phyloP scores from a whole-genome alignment of 2,329 filamentous ascomycete species.

The Delphinella strobiligena region DNA sequence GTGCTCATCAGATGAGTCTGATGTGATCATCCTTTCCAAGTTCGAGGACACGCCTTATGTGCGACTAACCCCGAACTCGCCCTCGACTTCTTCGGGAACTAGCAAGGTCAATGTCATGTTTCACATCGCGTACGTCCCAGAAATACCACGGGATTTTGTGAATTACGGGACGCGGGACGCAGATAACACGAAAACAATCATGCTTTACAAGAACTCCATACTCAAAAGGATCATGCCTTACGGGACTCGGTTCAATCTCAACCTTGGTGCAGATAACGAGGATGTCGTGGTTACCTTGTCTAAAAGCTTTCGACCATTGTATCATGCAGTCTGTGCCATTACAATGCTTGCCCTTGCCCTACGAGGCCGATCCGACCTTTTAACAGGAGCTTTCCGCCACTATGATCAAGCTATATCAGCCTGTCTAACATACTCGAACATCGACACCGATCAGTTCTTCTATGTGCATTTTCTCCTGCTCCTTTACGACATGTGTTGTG shows the following conservation, averaged over 20 bases:
- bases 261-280: constrained; percentile 6
- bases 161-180: constrained; percentile 3
- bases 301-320: constrained; percentile 4
- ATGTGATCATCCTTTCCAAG: constrained; percentile 4
- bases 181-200: constrained; percentile 4
- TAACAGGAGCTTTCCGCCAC: constrained; percentile 3
- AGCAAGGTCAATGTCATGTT: not conserved
- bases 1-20: constrained; percentile 1
- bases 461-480: constrained; percentile 4
- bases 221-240: constrained; percentile 8
- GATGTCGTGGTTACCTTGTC: constrained; percentile 6
- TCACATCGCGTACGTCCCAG: not conserved
- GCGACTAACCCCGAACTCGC: not conserved
- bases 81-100: constrained; percentile 1
- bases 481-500: constrained; percentile 5
- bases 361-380: constrained; percentile 9
- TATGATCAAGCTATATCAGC: constrained; percentile 6
- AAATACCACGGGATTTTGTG: not conserved
- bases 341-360: constrained; percentile 3
- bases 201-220: constrained; percentile 6
- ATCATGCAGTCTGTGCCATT: constrained; percentile 4
- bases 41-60: constrained; percentile 6
- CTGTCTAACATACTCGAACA: constrained; percentile 22
- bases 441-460: constrained; percentile 1
- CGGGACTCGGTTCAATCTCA: constrained; percentile 7